These are phyloP conservation scores for Chaetomium fimeti DNA, from an alignment of 495 filamentous ascomycete species.

Conservation along the genomic window DNA sequence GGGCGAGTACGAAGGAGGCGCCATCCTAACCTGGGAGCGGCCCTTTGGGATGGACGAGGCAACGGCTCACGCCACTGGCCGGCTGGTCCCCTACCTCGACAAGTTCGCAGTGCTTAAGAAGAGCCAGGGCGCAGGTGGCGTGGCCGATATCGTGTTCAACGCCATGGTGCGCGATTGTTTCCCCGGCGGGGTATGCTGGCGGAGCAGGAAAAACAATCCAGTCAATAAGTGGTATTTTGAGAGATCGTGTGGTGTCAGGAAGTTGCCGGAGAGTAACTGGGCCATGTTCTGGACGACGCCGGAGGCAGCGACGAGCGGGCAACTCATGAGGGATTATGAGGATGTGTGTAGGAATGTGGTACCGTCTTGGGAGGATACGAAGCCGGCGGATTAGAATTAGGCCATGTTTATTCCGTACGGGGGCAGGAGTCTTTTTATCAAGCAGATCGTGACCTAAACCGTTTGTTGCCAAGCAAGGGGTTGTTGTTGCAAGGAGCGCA, in stretches of 20 bases:
- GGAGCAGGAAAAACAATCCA: conserved; percentile 75
- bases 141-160: conserved; percentile 93
- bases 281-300: conserved; percentile 97
- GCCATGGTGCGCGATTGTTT: conserved; percentile 89
- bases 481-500: background rate
- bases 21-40: conserved; percentile 90
- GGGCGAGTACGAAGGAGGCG: conserved; percentile 94
- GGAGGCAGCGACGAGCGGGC: conserved; percentile 48
- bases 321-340: conserved; percentile 75
- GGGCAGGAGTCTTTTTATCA: no score
- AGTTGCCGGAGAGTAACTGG: conserved; percentile 75
- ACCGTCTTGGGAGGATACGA: conserved; percentile 80
- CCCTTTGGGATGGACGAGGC: conserved; percentile 59
- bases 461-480: background rate
- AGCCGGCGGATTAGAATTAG: conserved; percentile 53
- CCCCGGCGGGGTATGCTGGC: conserved; percentile 76
- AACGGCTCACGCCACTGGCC: conserved; percentile 50
- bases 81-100: conserved; percentile 89
- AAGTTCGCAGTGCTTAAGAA: conserved; percentile 93
- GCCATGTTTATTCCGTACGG: background rate
- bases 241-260: conserved; percentile 75
- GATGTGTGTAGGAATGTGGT: conserved; percentile 73
- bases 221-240: conserved; percentile 98
- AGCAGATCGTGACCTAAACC: background rate
- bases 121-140: conserved; percentile 85